Evolutionary conservation across 2,329 filamentous ascomycete species (phyloP), one percentile per base, ranked within the genome.

Genomic region (Colletotrichum somersetense): DNA sequence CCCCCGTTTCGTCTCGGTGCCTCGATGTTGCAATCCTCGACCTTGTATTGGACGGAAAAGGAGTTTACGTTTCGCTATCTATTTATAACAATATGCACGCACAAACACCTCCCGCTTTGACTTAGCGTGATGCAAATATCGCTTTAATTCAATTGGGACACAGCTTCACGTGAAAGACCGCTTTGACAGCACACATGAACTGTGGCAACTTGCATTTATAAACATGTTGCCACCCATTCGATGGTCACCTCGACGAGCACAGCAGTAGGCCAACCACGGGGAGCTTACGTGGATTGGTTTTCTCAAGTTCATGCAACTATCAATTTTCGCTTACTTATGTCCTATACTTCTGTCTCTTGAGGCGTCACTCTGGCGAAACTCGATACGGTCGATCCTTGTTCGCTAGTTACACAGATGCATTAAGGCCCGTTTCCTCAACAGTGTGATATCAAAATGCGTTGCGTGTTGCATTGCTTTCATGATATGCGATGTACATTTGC

Each of bases 71-170:
- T 16, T 20, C 11, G 2, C n/a, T 23, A 30, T 20, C 18, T 11
- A 53, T 23, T 57, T 30, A 12, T 26, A 58, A 62, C 33, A 30
- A 30, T 12, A 16, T 55, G 35, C 18, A 8, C 16, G 18, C 26
- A 30, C 7, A 14, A 26, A n/a, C 20, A 56, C 52, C 3, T 26
- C 42, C 23, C 53, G 69, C 69, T 59, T 63, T 72, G 69, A 72
- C 65, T 26, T 52, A n/a, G 12, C 20, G 57, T 46, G 50, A 68
- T 71, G 68, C 68, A 58, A 35, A 48, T 12, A 38, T 12, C n/a
- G 53, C 23, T 53, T 42, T 40, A 40, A 23, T 71, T 23, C 46
- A 56, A 61, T 38, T 52, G 33, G 18, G 16, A 18, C 16, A 1
- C 16, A 26, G 18, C 20, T 18, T n/a, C 23, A 30, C 16, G 16